A percentile compares a stretch with the other conserved stretches of the same genome.
Conservation (phyloP, 1,284 basidiomycete genomes). For the Cutaneotrichosporon cavernicola region DNA sequence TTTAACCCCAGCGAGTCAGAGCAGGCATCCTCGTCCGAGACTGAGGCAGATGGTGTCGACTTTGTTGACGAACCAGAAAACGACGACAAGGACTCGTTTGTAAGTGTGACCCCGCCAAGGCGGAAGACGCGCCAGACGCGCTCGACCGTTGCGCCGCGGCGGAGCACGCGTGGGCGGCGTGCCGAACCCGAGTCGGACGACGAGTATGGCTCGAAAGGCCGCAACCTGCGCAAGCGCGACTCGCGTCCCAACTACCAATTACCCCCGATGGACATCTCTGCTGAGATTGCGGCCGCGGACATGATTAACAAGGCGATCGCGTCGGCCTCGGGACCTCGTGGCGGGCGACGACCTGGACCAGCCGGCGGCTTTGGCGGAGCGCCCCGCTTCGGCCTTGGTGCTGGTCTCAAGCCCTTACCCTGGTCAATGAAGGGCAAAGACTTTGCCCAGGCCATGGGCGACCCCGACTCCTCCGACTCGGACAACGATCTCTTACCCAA, state of each 20-base stretch:
- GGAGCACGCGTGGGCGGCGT: constrained; percentile 27
- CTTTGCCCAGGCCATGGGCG: constrained; percentile 46
- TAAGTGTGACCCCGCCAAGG: constrained; percentile 7
- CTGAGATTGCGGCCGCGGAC: constrained; percentile 34
- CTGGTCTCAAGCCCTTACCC: constrained; percentile 29
- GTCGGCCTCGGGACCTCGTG: constrained; percentile 30
- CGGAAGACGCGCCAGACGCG: constrained; percentile 15
- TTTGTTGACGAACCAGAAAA: constrained; percentile 51
- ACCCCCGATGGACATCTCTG: constrained; percentile 44
- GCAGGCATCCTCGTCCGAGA: constrained; percentile 22
- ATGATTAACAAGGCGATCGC: constrained; percentile 35
- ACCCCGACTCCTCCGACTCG: constrained; percentile 47
- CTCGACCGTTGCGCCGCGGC: not conserved
- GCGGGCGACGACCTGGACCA: constrained; percentile 7
- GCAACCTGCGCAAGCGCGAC: constrained; percentile 47
- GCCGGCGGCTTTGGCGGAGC: constrained; percentile 28
- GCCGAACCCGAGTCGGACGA: constrained; percentile 34
- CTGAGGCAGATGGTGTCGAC: constrained; percentile 27
- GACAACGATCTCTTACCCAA: constrained; percentile 20
- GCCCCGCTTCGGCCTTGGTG: constrained; percentile 40
- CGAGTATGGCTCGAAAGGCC: constrained; percentile 29
- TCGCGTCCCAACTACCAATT: constrained; percentile 50
- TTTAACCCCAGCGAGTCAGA: constrained; percentile 37
- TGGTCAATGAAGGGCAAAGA: constrained; percentile 40
- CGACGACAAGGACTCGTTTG: constrained; percentile 34